These are phyloP conservation scores for Plasmopara halstedii DNA, from an alignment of 352 stramenopile genomes.

Conservation along the genomic window DNA sequence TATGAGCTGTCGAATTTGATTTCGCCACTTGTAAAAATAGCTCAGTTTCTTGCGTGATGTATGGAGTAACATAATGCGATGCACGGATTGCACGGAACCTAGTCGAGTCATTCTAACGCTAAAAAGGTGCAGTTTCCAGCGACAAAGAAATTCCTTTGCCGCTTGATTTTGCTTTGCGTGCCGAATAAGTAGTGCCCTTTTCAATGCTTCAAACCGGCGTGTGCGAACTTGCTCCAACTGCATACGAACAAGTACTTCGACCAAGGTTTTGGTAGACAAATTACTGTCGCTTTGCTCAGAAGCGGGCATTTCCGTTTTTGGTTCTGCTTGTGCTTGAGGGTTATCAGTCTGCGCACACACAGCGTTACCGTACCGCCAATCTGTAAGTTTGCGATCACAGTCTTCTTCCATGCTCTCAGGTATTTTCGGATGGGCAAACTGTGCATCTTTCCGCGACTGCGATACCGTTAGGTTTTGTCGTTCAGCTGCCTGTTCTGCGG, in stretches of 20 bases:
- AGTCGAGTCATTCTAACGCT: conserved; percentile 18
- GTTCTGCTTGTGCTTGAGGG: conserved; percentile 31
- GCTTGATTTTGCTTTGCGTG: conserved; percentile 28
- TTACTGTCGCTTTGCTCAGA: conserved; percentile 16
- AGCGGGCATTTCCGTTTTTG: not conserved
- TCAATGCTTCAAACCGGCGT: conserved; percentile 55
- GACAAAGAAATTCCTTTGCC: conserved; percentile 23
- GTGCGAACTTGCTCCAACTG: conserved; percentile 54
- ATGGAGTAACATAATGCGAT: conserved; percentile 29
- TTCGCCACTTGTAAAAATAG: conserved; percentile 35
- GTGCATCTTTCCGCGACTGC: conserved; percentile 34
- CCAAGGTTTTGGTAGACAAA: conserved; percentile 42
- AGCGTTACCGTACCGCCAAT: no score
- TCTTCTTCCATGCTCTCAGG: conserved; percentile 46
- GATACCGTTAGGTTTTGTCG: conserved; percentile 46
- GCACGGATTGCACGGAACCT: conserved; percentile 37
- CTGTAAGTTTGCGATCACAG: conserved; percentile 41
- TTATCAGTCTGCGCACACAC: conserved; percentile 71
- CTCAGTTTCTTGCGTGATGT: conserved; percentile 21
- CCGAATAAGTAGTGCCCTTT: conserved; percentile 53
- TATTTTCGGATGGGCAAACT: conserved; percentile 35
- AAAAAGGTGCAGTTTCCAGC: conserved; percentile 35
- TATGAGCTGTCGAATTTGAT: conserved; percentile 27
- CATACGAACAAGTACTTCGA: conserved; percentile 58
- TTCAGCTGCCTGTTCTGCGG: conserved; percentile 42